A percentile compares a stretch with the other conserved stretches of the same genome.
Conservation (phyloP, 2,329 filamentous ascomycete genomes). For the Gnomoniopsis smithogilvyi region DNA sequence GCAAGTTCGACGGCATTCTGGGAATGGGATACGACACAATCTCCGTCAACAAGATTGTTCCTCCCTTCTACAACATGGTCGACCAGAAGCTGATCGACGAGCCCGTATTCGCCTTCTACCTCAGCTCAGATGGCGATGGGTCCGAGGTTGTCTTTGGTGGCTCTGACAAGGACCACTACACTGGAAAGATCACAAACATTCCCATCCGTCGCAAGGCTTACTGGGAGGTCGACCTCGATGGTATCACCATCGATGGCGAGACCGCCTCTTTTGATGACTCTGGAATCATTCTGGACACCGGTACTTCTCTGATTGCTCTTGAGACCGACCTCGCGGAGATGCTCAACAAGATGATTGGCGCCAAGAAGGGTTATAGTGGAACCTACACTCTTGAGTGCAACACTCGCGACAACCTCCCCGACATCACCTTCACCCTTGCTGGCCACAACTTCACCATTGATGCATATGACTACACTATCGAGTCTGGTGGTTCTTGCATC, state of each 20-base stretch:
- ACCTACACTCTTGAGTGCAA: slow-evolving; percentile 93
- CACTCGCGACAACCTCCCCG: slow-evolving; percentile 79
- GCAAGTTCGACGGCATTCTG: slow-evolving; percentile 94
- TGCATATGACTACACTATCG: slow-evolving; percentile 90
- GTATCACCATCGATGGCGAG: slow-evolving; percentile 83
- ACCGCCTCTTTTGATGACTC: slow-evolving; percentile 89
- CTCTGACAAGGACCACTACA: slow-evolving; percentile 74
- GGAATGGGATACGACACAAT: slow-evolving; percentile 94
- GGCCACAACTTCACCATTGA: slow-evolving; percentile 92
- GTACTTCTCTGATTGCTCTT: slow-evolving; percentile 95
- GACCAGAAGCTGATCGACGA: slow-evolving; percentile 87
- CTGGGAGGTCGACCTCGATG: slow-evolving; percentile 97
- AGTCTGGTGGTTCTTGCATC: slow-evolving; percentile 93
- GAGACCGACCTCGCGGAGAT: slow-evolving; percentile 90
- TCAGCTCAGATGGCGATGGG: slow-evolving; percentile 71
- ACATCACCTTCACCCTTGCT: slow-evolving; percentile 85
- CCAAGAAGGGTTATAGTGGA: slow-evolving; percentile 96
- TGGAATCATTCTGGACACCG: slow-evolving; percentile 95
- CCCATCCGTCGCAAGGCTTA: slow-evolving; percentile 97
- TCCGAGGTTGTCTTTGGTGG: slow-evolving; percentile 92
- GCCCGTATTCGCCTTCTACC: slow-evolving; percentile 94
- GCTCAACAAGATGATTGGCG: slow-evolving; percentile 95
- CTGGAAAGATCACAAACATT: slow-evolving; percentile 86
- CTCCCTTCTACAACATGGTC: slow-evolving; percentile 95
- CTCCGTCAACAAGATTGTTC: slow-evolving; percentile 92